Percentiles rank a stretch among this genome's conserved stretches.
Conservation (phyloP, 495 filamentous ascomycete species). For the Lentithecium fluviatile region DNA sequence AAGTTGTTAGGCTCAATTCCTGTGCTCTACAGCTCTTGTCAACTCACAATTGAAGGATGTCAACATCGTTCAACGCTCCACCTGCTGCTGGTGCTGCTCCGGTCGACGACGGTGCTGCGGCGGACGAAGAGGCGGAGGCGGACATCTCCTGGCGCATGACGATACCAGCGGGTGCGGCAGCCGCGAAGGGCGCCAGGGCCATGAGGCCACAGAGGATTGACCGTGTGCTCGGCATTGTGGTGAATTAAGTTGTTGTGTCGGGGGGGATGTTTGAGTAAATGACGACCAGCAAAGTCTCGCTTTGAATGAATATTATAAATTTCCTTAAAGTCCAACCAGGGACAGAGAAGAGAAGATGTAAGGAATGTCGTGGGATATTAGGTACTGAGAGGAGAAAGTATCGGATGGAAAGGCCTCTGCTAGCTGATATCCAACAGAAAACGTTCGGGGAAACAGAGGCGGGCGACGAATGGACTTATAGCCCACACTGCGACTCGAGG, state of each 20-base stretch:
- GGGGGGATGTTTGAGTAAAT: not conserved
- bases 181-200: conserved; percentile 26
- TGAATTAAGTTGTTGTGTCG: conserved; percentile 23
- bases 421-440: conserved; percentile 34
- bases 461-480: conserved; percentile 36
- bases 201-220: conserved; percentile 25
- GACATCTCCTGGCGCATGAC: not conserved
- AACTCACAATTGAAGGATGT: conserved; percentile 70
- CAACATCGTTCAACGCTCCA: conserved; percentile 57
- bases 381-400: conserved; percentile 17
- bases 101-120: conserved; percentile 7
- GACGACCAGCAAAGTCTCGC: conserved; percentile 26
- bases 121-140: conserved; percentile 2
- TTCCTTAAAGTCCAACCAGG: conserved; percentile 39
- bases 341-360: conserved; percentile 35
- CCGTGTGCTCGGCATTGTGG: conserved; percentile 36
- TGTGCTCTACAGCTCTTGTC: not conserved
- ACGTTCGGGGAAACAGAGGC: conserved; percentile 29
- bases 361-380: conserved; percentile 31
- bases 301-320: conserved; percentile 29
- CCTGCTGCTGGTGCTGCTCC: conserved; percentile 39
- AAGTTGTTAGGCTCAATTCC: conserved; percentile 16
- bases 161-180: conserved; percentile 10
- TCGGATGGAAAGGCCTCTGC: conserved; percentile 31
- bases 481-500: conserved; percentile 27